phyloP scores from a whole-genome alignment of 2,329 filamentous ascomycete genomes.

The Fusarium mexicanum region DNA sequence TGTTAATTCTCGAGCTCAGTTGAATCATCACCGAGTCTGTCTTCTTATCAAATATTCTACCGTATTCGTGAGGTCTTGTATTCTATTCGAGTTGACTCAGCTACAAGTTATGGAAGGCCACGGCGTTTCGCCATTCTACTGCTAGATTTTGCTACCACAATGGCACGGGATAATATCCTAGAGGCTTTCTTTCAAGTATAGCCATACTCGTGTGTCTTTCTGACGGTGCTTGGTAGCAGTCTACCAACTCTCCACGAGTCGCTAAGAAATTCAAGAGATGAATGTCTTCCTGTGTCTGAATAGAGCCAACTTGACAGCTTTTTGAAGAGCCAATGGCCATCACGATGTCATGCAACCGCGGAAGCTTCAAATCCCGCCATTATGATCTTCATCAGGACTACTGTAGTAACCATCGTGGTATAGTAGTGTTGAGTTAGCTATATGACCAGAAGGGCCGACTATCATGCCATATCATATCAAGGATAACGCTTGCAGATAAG shows the following conservation, averaged over 20 bases:
- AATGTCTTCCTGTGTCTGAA: background rate
- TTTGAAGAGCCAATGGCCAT: background rate
- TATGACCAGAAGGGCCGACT: background rate
- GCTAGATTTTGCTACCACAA: accelerated
- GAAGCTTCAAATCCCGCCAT: accelerated
- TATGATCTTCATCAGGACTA: background rate
- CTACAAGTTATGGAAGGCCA: background rate
- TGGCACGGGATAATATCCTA: background rate
- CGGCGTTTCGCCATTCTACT: background rate
- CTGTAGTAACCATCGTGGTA: background rate
- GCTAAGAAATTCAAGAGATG: background rate
- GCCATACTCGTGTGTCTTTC: background rate
- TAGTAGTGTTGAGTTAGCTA: background rate
- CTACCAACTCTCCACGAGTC: background rate
- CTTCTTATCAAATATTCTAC: accelerated
- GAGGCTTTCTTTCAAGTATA: background rate
- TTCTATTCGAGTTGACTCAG: background rate
- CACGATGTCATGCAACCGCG: accelerated
- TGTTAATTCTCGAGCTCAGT: background rate
- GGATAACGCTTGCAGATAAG: background rate
- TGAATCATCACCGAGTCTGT: no score
- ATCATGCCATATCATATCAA: background rate
- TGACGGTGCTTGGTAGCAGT: accelerated
- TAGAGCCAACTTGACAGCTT: background rate
- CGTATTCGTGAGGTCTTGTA: background rate